Percentiles rank a stretch among this genome's conserved stretches.
Evolutionary conservation across 2,329 filamentous ascomycete genomes (phyloP).

Genomic region (Fusarium sp.): DNA sequence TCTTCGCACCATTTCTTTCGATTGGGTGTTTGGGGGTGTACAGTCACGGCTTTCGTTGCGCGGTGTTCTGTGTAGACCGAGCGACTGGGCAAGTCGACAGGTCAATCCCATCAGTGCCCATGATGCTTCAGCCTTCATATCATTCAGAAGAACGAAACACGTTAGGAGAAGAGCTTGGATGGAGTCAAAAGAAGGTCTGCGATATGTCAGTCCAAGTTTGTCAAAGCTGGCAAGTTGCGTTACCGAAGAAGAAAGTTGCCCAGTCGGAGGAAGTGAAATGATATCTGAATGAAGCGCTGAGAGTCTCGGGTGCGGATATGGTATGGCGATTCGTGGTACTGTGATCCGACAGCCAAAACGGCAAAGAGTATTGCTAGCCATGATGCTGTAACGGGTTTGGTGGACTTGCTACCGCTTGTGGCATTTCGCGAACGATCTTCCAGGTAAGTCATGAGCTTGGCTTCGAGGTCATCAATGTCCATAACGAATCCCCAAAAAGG

Average conservation of each 20-base stretch:
- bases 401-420: slow-evolving; percentile 55
- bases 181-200: slow-evolving; percentile 69
- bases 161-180: slow-evolving; percentile 71
- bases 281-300: slow-evolving; percentile 70
- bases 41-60: slow-evolving; percentile 57
- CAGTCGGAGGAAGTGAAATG: slow-evolving; percentile 70
- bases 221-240: neutral
- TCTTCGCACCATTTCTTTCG: slow-evolving; percentile 64
- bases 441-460: slow-evolving; percentile 70
- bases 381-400: slow-evolving; percentile 66
- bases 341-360: slow-evolving; percentile 71
- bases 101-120: slow-evolving; percentile 73
- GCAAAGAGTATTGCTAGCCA: slow-evolving; percentile 74
- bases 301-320: slow-evolving; percentile 67
- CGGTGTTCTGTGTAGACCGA: slow-evolving; percentile 65
- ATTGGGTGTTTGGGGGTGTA: slow-evolving; percentile 53
- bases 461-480: slow-evolving; percentile 72
- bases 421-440: slow-evolving; percentile 69
- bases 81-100: slow-evolving; percentile 70
- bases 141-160: slow-evolving; percentile 71
- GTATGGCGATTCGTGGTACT: slow-evolving; percentile 72
- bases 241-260: slow-evolving; percentile 70
- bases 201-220: slow-evolving; percentile 2
- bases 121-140: slow-evolving; percentile 75
- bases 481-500: slow-evolving; percentile 75